Conservation (phyloP, 768 basidiomycete genomes). For the Galerina sulciceps region DNA sequence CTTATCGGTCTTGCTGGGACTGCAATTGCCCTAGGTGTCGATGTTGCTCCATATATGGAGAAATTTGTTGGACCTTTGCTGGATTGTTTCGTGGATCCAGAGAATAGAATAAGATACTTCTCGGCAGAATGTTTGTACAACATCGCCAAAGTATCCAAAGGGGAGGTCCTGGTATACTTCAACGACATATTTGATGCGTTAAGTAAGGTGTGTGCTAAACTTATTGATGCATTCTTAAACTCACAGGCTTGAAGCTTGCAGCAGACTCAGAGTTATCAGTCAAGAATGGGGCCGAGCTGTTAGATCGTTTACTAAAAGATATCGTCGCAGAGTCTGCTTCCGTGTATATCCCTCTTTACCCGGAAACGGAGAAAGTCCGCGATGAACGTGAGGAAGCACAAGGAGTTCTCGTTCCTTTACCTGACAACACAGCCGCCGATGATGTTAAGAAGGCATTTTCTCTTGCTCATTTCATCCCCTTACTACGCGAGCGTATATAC, state of each 20-base stretch:
- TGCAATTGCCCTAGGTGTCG: slow-evolving; percentile 94
- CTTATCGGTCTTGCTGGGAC: slow-evolving; percentile 95
- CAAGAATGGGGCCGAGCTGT: slow-evolving; percentile 96
- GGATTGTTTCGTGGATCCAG: slow-evolving; percentile 90
- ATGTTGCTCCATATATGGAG: slow-evolving; percentile 93
- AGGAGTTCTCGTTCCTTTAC: slow-evolving; percentile 69
- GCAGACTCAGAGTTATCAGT: slow-evolving; percentile 96
- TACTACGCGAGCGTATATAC: slow-evolving; percentile 91
- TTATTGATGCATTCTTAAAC: slow-evolving; percentile 1
- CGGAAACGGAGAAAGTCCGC: slow-evolving; percentile 74
- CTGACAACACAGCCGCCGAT: slow-evolving; percentile 51
- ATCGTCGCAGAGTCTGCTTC: slow-evolving; percentile 97
- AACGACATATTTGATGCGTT: slow-evolving; percentile 98
- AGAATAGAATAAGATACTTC: slow-evolving; percentile 96
- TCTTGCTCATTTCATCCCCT: slow-evolving; percentile 90
- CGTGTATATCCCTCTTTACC: slow-evolving; percentile 88
- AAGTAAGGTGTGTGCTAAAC: slow-evolving; percentile 77
- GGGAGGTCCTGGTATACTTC: slow-evolving; percentile 95
- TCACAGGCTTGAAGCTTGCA: slow-evolving; percentile 67
- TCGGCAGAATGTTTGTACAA: slow-evolving; percentile 98
- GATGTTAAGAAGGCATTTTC: slow-evolving; percentile 84
- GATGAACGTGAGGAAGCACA: slow-evolving; percentile 57
- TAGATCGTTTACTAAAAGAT: slow-evolving; percentile 97
- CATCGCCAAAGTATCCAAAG: slow-evolving; percentile 96
- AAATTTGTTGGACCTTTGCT: slow-evolving; percentile 90